Conservation (phyloP, 495 filamentous ascomycete species). For the Penicillium fimorum region DNA sequence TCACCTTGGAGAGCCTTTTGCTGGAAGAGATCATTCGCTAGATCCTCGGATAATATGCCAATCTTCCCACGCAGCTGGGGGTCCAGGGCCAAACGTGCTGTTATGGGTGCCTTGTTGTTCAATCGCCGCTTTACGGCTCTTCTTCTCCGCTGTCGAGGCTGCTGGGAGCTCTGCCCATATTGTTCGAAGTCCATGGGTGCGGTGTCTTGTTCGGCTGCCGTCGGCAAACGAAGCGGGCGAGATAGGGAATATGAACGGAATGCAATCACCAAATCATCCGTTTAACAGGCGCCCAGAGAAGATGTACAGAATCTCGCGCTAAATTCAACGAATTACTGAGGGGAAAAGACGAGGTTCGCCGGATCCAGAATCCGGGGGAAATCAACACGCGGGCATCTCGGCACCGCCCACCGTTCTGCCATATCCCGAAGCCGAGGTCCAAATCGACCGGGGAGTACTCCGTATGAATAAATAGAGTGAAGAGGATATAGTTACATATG, state of each 20-base stretch:
- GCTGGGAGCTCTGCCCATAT: constrained; percentile 38
- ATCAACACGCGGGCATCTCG: constrained; percentile 25
- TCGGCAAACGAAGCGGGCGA: constrained; percentile 19
- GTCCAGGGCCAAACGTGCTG: constrained; percentile 68
- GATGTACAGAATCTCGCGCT: constrained; percentile 8
- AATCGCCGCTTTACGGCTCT: constrained; percentile 38
- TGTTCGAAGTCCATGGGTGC: constrained; percentile 40
- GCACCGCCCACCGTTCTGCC: constrained; percentile 36
- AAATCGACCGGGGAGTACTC: constrained; percentile 9
- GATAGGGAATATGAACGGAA: neutral
- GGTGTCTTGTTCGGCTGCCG: constrained; percentile 28
- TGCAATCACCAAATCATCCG: constrained; percentile 6
- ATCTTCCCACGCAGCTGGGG: constrained; percentile 84
- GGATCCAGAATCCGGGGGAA: constrained; percentile 34
- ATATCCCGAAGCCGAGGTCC: constrained; percentile 40
- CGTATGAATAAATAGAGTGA: no score
- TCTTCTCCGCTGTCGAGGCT: constrained; percentile 42
- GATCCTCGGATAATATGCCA: constrained; percentile 81
- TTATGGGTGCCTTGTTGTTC: constrained; percentile 56
- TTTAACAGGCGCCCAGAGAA: constrained; percentile 1
- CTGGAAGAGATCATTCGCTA: constrained; percentile 79
- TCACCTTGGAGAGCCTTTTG: constrained; percentile 43
- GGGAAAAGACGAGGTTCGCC: constrained; percentile 17
- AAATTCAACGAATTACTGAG: constrained; percentile 9
- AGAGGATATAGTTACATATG: neutral